Percentiles rank a stretch among this genome's conserved stretches.
Evolutionary conservation across 257 asterid genomes (phyloP).

Genomic region (Nicotiana knightiana): DNA sequence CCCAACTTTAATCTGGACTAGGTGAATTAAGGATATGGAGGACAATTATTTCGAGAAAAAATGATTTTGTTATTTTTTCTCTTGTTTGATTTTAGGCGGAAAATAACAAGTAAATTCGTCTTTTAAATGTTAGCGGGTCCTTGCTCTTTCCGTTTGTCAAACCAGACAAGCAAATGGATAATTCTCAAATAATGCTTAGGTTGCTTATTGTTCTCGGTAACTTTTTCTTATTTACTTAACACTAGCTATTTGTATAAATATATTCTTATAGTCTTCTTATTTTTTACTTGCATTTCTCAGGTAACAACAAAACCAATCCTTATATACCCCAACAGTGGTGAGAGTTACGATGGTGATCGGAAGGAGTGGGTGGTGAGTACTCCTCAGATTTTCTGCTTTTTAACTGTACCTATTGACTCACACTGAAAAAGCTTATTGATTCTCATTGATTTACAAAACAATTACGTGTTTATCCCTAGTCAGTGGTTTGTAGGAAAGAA

Average conservation of each 20-base stretch:
- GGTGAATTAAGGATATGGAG: neutral
- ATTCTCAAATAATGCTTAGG: neutral
- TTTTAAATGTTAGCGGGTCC: neutral
- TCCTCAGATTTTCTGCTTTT: neutral
- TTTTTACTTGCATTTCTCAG: conserved; percentile 33
- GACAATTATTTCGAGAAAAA: neutral
- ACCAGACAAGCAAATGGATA: neutral
- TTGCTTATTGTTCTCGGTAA: neutral
- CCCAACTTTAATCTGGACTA: neutral
- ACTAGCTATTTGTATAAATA: neutral
- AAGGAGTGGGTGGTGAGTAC: conserved; percentile 84
- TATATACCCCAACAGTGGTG: conserved; percentile 88
- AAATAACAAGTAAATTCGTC: neutral
- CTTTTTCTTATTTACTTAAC: neutral
- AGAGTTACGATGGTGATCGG: conserved; percentile 59
- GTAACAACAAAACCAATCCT: conserved; percentile 66
- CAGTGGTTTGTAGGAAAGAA: neutral
- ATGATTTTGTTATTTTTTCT: neutral
- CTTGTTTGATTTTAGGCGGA: neutral
- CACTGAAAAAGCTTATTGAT: neutral
- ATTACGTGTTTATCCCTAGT: neutral
- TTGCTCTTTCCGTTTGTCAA: neutral
- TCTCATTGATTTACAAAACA: neutral
- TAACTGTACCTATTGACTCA: neutral
- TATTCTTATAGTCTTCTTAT: neutral